Percentiles rank a stretch among this genome's conserved stretches.
Evolutionary conservation across 352 stramenopile genomes (phyloP).

Genomic region (Phytophthora constricta): DNA sequence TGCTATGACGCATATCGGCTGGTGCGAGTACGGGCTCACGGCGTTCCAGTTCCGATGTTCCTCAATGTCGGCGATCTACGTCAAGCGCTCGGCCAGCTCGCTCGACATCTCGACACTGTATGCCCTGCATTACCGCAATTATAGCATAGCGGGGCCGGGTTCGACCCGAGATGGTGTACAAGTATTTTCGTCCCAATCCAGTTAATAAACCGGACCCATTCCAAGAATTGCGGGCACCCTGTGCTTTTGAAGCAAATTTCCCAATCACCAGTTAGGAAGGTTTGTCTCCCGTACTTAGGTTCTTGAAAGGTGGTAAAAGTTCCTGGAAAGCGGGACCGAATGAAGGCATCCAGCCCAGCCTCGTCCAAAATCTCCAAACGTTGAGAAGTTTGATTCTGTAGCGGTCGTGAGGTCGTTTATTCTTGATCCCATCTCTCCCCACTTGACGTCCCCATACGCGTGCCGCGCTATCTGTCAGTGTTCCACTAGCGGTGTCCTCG

Average conservation of each 20-base stretch:
- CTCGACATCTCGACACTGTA: neutral
- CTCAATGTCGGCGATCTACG: too few species aligned
- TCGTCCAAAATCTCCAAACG: slow-evolving; percentile 9
- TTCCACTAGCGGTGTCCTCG: too few species aligned
- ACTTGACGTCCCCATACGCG: too few species aligned
- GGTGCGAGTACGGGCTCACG: too few species aligned
- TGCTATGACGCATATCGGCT: too few species aligned
- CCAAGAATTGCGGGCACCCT: neutral
- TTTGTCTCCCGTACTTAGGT: neutral
- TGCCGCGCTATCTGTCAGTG: too few species aligned
- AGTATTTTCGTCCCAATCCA: slow-evolving; percentile 6
- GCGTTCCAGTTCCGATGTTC: too few species aligned
- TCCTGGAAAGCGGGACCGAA: neutral
- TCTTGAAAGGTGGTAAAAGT: slow-evolving; percentile 6
- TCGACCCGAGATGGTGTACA: neutral
- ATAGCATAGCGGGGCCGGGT: neutral
- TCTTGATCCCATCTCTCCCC: too few species aligned
- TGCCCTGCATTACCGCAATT: neutral
- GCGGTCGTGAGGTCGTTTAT: neutral
- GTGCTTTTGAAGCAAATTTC: slow-evolving; percentile 6
- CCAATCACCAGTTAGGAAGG: slow-evolving; percentile 1
- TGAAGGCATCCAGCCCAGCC: neutral
- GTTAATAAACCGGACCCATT: neutral
- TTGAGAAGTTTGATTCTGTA: slow-evolving; percentile 12
- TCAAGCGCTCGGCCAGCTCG: too few species aligned